These are phyloP conservation scores for Creolimax fragrantissima DNA, from an alignment of 78 protist genomes.

Conservation along the genomic window DNA sequence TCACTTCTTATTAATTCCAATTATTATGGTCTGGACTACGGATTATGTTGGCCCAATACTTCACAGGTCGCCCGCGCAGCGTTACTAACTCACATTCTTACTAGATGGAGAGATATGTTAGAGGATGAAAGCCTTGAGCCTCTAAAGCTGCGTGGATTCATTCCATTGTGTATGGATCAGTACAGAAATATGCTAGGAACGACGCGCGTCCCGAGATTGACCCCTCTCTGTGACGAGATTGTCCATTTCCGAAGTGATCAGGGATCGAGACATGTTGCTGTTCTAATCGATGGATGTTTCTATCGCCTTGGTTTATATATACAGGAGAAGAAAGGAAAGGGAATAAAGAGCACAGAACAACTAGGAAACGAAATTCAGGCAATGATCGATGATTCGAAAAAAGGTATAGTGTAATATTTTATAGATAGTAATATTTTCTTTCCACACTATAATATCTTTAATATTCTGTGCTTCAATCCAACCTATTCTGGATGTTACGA, in stretches of 20 bases:
- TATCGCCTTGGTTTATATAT: neutral
- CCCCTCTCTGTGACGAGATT: neutral
- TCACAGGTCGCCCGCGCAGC: neutral
- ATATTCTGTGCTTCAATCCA: no score
- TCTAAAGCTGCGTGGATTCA: neutral
- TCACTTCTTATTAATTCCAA: constrained; percentile 49
- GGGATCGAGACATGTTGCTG: neutral
- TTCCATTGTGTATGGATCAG: neutral
- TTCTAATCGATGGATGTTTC: neutral
- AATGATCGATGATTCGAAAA: neutral
- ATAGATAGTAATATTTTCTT: no score
- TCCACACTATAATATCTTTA: no score
- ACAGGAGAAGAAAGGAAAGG: neutral
- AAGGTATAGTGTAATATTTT: neutral
- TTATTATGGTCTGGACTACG: constrained; percentile 35
- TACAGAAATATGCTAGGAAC: neutral
- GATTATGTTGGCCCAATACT: neutral
- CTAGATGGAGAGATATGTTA: neutral
- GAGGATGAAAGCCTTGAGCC: neutral
- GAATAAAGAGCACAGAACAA: neutral
- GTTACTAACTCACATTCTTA: neutral
- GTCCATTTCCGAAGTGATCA: neutral
- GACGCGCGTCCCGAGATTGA: neutral
- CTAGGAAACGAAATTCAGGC: neutral
- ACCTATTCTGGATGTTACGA: no score